Percentiles rank a stretch among this genome's conserved stretches.
Evolutionary conservation across 2,329 filamentous ascomycete genomes (phyloP).

Genomic region (Aurifilum marmelostoma): DNA sequence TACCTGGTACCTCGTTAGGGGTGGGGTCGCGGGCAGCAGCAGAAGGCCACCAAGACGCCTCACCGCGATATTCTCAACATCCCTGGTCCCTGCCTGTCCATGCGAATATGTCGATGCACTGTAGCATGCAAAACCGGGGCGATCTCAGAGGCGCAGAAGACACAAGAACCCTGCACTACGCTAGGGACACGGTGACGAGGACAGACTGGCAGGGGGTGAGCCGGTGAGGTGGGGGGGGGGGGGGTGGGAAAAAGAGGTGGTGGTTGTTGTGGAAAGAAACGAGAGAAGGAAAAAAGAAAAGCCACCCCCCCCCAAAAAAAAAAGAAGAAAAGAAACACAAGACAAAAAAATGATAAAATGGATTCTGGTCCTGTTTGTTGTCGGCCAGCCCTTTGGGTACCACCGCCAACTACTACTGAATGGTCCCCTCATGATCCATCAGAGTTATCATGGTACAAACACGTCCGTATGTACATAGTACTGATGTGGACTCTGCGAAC

Average conservation of each 20-base stretch:
- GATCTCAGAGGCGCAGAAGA: slow-evolving; percentile 29
- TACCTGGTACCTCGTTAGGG: neutral
- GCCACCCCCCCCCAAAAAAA: too few species aligned
- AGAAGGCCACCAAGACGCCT: slow-evolving; percentile 20
- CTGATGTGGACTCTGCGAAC: neutral
- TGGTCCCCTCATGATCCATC: neutral
- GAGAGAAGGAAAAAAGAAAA: too few species aligned
- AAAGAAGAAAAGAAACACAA: too few species aligned
- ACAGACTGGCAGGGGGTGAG: slow-evolving; percentile 26
- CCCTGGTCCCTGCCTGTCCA: slow-evolving; percentile 25
- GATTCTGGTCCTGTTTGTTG: neutral
- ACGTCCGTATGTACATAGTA: neutral
- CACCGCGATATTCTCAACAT: slow-evolving; percentile 19
- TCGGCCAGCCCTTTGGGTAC: neutral
- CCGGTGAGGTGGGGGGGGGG: slow-evolving; percentile 19
- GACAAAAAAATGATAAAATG: neutral
- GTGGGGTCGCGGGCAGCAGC: slow-evolving; percentile 12
- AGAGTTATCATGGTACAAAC: neutral
- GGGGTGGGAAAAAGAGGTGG: neutral
- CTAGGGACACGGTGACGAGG: slow-evolving; percentile 27
- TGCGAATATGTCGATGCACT: slow-evolving; percentile 27
- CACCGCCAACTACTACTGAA: neutral
- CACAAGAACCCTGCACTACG: slow-evolving; percentile 23
- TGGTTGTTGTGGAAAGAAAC: neutral
- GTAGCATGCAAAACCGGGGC: slow-evolving; percentile 27